These are phyloP conservation scores for Choricystis sp. DNA, from an alignment of 139 green algal species.

Conservation along the genomic window DNA sequence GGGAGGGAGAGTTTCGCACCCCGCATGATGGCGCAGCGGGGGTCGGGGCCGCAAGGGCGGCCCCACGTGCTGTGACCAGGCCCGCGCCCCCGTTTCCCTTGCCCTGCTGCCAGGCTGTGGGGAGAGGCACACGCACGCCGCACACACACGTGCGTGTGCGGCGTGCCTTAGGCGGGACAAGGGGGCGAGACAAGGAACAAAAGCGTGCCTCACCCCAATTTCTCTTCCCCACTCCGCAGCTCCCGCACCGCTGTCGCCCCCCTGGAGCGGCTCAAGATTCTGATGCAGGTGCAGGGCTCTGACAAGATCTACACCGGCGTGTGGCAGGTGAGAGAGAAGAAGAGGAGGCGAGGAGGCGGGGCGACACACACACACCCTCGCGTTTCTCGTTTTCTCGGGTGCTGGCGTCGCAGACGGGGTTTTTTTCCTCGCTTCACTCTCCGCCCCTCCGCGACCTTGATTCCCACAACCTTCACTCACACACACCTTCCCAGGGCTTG, in stretches of 20 bases:
- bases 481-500: background rate
- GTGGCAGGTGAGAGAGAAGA: constrained; percentile 65
- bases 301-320: constrained; percentile 76
- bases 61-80: background rate
- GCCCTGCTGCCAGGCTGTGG: too few relatives aligned
- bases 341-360: too few relatives aligned
- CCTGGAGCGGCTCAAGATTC: constrained; percentile 91
- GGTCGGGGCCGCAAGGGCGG: background rate
- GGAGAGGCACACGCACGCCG: background rate
- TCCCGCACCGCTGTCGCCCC: constrained; percentile 95
- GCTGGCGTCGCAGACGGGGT: background rate
- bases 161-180: background rate
- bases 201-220: background rate
- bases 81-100: background rate
- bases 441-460: too few relatives aligned
- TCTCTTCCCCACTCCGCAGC: constrained; percentile 21
- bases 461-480: background rate
- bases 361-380: too few relatives aligned
- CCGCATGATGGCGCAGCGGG: background rate
- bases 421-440: too few relatives aligned
- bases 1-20: background rate
- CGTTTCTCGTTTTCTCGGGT: background rate
- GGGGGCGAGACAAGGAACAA: background rate
- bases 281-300: constrained; percentile 94
- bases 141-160: too few relatives aligned